These are phyloP conservation scores for Canna indica DNA, from an alignment of 176 grass and related monocot genomes.

Conservation along the genomic window DNA sequence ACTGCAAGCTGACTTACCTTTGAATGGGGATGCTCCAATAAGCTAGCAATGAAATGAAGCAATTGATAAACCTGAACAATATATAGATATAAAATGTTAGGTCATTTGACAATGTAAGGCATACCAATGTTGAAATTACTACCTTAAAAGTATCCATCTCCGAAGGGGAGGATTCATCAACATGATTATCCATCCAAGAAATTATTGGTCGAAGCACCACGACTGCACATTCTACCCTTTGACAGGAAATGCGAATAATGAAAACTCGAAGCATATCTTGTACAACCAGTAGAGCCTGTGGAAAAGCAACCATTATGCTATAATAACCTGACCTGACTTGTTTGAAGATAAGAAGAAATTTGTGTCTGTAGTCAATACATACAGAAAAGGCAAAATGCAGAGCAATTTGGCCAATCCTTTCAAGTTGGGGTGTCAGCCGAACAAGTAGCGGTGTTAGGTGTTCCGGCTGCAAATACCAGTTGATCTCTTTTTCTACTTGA, in stretches of 20 bases:
- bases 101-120: neutral
- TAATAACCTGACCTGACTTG: neutral
- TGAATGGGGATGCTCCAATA: conserved; percentile 77
- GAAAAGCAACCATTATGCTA: neutral
- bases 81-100: neutral
- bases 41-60: conserved; percentile 66
- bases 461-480: conserved; percentile 76
- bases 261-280: conserved; percentile 97
- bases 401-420: conserved; percentile 61
- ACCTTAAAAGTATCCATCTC: conserved; percentile 75
- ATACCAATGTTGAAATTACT: neutral
- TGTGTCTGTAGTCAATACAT: conserved; percentile 17
- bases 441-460: conserved; percentile 53
- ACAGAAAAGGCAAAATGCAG: conserved; percentile 87
- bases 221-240: conserved; percentile 72
- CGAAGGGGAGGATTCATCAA: conserved; percentile 52
- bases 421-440: conserved; percentile 82
- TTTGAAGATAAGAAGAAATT: neutral
- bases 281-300: conserved; percentile 68
- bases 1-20: conserved; percentile 42
- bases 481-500: conserved; percentile 65
- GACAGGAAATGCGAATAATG: conserved; percentile 63
- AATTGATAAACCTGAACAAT: conserved; percentile 67
- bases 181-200: conserved; percentile 63
- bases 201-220: conserved; percentile 73